These are phyloP conservation scores for Suillus paluster DNA, from an alignment of 768 basidiomycete species.

Conservation along the genomic window DNA sequence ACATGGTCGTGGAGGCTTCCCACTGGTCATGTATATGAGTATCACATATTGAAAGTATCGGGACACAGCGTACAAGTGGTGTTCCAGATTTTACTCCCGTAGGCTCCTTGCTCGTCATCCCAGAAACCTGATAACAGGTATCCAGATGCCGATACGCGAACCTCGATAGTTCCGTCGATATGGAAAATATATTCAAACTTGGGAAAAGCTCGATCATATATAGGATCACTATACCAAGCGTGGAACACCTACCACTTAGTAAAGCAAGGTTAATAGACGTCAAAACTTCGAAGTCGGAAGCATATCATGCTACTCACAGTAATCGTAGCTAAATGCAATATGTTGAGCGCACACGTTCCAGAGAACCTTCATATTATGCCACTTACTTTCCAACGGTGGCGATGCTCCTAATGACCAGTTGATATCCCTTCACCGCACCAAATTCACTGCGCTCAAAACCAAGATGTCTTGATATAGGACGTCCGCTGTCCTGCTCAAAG, in stretches of 20 bases:
- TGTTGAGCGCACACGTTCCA: not conserved
- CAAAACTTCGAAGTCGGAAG: conserved; percentile 3
- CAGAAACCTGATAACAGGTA: conserved; percentile 71
- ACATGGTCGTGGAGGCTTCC: conserved; percentile 74
- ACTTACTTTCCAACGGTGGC: conserved; percentile 69
- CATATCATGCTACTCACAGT: conserved; percentile 41
- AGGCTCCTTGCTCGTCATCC: conserved; percentile 50
- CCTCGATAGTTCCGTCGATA: conserved; percentile 69
- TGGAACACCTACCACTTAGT: conserved; percentile 37
- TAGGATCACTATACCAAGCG: not conserved
- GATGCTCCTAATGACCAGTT: conserved; percentile 57
- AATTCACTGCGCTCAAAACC: conserved; percentile 58
- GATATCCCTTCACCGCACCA: conserved; percentile 64
- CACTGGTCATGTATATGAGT: conserved; percentile 40
- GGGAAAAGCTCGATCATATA: conserved; percentile 6
- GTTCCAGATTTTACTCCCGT: conserved; percentile 61
- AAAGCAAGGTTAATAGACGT: not conserved
- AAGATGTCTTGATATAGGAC: conserved; percentile 60
- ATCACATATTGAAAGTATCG: not conserved
- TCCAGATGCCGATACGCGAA: conserved; percentile 66
- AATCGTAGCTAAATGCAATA: conserved; percentile 49
- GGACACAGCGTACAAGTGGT: conserved; percentile 48
- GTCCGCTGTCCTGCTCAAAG: conserved; percentile 64
- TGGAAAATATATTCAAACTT: conserved; percentile 72
- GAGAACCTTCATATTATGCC: not conserved